These are phyloP conservation scores for Gracilaria gracilis DNA, from an alignment of 23 red algal species.

Conservation along the genomic window DNA sequence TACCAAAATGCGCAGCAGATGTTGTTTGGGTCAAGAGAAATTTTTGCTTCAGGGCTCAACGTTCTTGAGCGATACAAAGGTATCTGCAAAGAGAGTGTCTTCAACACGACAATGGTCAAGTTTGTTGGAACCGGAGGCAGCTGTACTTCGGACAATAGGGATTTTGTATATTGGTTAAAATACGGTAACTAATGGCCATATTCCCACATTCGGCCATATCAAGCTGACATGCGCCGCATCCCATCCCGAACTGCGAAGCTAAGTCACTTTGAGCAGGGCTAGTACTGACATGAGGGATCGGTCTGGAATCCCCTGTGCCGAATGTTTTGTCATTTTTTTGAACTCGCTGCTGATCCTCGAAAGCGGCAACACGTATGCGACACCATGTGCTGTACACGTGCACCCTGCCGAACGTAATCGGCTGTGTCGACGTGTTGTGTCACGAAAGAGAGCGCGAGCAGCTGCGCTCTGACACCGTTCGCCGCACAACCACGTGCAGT, in stretches of 20 bases:
- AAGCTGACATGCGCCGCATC: conserved; percentile 57
- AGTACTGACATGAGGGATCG: conserved; percentile 60
- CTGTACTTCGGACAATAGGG: not conserved
- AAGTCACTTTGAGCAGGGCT: conserved; percentile 61
- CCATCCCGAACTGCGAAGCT: conserved; percentile 55
- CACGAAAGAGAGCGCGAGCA: not conserved
- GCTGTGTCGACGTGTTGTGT: not conserved
- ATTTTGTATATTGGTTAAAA: not conserved
- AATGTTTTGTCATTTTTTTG: conserved; percentile 34
- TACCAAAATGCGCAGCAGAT: not conserved
- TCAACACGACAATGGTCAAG: not conserved
- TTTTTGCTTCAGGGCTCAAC: no score
- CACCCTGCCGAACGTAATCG: not conserved
- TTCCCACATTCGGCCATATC: conserved; percentile 19
- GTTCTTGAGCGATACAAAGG: no score
- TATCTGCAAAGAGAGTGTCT: no score
- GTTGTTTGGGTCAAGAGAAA: not conserved
- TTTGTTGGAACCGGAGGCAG: not conserved
- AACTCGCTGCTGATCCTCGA: no score
- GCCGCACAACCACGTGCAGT: not conserved
- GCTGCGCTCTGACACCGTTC: not conserved
- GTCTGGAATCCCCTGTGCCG: conserved; percentile 60
- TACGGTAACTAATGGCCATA: not conserved
- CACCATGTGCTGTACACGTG: not conserved
- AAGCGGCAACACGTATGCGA: not conserved